Evolutionary conservation across 2,329 filamentous ascomycete species (phyloP), one percentile per base, ranked within the genome.

Genomic region (Nemania abortiva): DNA sequence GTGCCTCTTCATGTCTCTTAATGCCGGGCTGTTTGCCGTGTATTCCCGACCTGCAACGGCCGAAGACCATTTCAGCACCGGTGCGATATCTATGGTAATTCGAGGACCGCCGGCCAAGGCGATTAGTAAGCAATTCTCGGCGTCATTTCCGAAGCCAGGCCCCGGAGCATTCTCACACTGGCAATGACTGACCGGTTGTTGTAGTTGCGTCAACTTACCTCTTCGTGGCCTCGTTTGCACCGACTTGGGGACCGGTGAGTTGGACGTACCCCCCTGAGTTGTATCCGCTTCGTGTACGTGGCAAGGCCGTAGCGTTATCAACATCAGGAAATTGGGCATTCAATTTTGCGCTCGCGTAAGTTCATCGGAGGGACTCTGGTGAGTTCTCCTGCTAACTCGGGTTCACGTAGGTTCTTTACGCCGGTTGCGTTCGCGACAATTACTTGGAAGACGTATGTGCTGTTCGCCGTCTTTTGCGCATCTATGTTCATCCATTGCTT

Each of bases 171-270:
- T 27, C 37, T 24, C 11, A 18, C 1, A 20, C 42, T 18, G 37
- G 34, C n/a, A 27, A 57, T 27, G 3, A 27, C 54, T 57, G 34
- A 57, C 20, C 4, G 20, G 4, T 22, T 7, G 37, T 29, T 15
- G n/a, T 57, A 57, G 88, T 92, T 64, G 89, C 89, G 1, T 89
- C 86, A 72, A 91, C 89, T 0, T 92, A 91, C 70, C 86, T 88
- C 42, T 89, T 90, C 63, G 88, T 90, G 20, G 88, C 87, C 0
- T 82, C 79, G 24, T 85, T 80, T 72, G 83, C 84, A 50, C 81
- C 79, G 15, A 84, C 80, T 39, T 84, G 79, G 84, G 84, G 80
- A 20, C 80, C 78, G 61, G 79, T 77, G 56, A 83, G 81, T 59
- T 86, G 81, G 84, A 82, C 78, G 53, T 86, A 83, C 77, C 84